Conservation (phyloP, 805 yeast genomes). For the Lachancea cidri region DNA sequence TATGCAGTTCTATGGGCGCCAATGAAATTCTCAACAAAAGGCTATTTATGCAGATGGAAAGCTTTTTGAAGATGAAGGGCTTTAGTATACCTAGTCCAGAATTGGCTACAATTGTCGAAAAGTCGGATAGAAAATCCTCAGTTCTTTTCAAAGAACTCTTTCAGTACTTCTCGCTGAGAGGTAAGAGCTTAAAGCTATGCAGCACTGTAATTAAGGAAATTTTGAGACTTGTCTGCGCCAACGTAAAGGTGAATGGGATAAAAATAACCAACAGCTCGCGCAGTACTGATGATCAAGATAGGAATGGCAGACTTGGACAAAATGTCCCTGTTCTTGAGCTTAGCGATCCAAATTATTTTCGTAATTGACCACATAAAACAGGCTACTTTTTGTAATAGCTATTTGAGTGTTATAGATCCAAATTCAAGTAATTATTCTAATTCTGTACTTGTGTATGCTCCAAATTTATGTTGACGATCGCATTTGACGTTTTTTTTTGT, state of each 20-base stretch:
- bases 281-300: no score
- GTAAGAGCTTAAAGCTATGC: slow-evolving; percentile 37
- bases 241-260: neutral
- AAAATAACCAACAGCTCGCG: no score
- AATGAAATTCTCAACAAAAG: slow-evolving; percentile 35
- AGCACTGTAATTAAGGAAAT: slow-evolving; percentile 34
- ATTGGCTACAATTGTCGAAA: slow-evolving; percentile 36
- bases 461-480: no score
- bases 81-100: slow-evolving; percentile 40
- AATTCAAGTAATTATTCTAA: no score
- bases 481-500: no score
- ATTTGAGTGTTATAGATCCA: no score
- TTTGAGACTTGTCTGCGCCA: slow-evolving; percentile 19
- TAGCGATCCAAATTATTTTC: no score
- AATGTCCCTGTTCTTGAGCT: no score
- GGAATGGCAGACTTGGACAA: no score
- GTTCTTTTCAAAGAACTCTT: slow-evolving; percentile 38
- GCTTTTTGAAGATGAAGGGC: slow-evolving; percentile 44
- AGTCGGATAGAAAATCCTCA: slow-evolving; percentile 36
- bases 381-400: no score
- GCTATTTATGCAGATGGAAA: slow-evolving; percentile 38
- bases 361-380: no score
- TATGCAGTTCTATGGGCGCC: slow-evolving; percentile 35
- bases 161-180: slow-evolving; percentile 38
- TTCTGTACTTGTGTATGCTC: no score